Percentiles rank a stretch among this genome's conserved stretches.
phyloP scores from a whole-genome alignment of 768 basidiomycete genomes.

The Fibroporia radiculosa region DNA sequence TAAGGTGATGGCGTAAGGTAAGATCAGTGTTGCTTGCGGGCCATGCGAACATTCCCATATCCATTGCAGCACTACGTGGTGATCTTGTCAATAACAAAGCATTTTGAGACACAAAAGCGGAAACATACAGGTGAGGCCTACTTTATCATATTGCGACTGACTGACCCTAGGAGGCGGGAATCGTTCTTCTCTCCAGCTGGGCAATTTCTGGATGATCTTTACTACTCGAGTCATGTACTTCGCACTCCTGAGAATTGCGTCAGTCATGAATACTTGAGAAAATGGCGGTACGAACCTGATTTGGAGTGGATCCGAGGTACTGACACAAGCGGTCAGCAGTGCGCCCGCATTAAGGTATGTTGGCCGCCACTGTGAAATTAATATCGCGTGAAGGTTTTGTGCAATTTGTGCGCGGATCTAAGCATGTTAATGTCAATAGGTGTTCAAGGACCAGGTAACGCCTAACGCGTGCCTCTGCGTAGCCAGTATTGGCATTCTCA shows the following conservation, averaged over 20 bases:
- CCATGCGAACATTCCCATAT: constrained; percentile 73
- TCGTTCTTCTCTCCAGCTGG: constrained; percentile 65
- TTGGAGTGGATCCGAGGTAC: constrained; percentile 47
- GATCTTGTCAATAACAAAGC: background rate
- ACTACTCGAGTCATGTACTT: constrained; percentile 50
- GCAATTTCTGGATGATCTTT: constrained; percentile 50
- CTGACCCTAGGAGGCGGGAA: constrained; percentile 81
- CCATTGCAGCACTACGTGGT: constrained; percentile 62
- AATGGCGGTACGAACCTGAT: constrained; percentile 37
- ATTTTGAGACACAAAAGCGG: background rate
- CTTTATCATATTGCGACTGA: constrained; percentile 87
- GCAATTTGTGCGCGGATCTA: constrained; percentile 69
- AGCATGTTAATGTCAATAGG: background rate
- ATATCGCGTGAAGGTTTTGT: constrained; percentile 50
- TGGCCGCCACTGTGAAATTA: constrained; percentile 61
- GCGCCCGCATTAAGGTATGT: constrained; percentile 47
- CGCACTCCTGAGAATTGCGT: constrained; percentile 33
- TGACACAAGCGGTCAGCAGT: constrained; percentile 49
- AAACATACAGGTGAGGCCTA: constrained; percentile 69
- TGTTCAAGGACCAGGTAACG: background rate
- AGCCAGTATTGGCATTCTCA: constrained; percentile 70
- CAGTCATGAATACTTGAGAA: constrained; percentile 3
- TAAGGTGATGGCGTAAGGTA: constrained; percentile 71
- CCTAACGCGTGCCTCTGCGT: constrained; percentile 59
- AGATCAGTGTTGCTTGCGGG: constrained; percentile 63